Percentiles rank a stretch among this genome's conserved stretches.
Conservation (phyloP, 768 basidiomycete species). For the Leccinum variicolor region DNA sequence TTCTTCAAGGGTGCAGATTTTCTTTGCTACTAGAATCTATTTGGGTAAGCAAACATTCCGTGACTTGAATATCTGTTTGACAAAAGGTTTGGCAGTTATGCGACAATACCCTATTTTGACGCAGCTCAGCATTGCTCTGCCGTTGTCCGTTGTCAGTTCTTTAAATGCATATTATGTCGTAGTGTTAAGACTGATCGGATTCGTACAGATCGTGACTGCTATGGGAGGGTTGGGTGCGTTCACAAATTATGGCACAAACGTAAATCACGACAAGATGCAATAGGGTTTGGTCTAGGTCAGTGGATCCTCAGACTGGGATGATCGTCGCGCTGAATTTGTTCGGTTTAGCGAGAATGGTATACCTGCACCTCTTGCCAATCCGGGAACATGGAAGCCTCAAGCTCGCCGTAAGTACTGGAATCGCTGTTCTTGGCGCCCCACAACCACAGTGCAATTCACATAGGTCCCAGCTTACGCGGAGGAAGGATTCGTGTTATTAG, state of each 20-base stretch:
- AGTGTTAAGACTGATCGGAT: not conserved
- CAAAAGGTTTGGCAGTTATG: not conserved
- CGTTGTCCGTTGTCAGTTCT: constrained; percentile 4
- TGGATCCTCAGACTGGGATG: not conserved
- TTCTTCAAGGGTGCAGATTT: constrained; percentile 5
- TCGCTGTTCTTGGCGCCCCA: not conserved
- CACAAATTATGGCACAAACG: not conserved
- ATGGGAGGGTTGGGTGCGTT: constrained; percentile 3
- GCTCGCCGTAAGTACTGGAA: not conserved
- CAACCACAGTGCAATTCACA: not conserved
- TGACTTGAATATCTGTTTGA: not conserved
- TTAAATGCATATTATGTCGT: not conserved
- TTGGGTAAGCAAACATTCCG: not conserved
- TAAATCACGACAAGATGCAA: not conserved
- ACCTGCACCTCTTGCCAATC: not conserved
- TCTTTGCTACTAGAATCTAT: constrained; percentile 8
- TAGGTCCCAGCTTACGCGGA: not conserved
- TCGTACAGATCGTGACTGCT: constrained; percentile 1
- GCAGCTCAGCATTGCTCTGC: not conserved
- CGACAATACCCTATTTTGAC: constrained; percentile 4
- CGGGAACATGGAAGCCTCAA: not conserved
- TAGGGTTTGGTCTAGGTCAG: constrained; percentile 8
- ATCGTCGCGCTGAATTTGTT: not conserved
- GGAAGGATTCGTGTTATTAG: constrained; percentile 6
- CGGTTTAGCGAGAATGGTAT: not conserved